Base-by-base conservation (phyloP, 2,329 filamentous ascomycete genomes). In the Xylariomycetidae sp. region DNA sequence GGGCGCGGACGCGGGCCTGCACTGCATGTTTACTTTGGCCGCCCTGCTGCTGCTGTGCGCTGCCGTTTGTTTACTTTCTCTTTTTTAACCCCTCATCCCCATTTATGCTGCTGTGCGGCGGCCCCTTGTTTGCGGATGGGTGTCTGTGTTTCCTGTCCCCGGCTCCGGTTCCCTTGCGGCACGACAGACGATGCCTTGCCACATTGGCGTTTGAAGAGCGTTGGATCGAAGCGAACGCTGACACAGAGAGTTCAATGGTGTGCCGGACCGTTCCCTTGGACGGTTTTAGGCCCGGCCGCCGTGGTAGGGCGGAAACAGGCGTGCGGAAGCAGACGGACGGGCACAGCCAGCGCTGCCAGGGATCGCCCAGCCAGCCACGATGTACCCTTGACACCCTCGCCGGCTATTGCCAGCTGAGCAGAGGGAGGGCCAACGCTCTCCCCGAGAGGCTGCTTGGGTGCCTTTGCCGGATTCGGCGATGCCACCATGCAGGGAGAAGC, bases 41-140 rank as follows among this genome's bases (percentile, higher is more conserved):
- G n/a, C n/a, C n/a, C n/a, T n/a, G n/a, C n/a, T n/a, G n/a, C n/a
- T n/a, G n/a, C n/a, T n/a, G n/a, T n/a, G 41, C 41, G 39, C 24
- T 29, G 31, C 14, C 34, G 25, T 32, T 31, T 42, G 39, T 42
- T 46, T 46, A 46, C 43, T 46, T 42, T 31, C 25, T 24, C 25
- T 18, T 18, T 18, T 15, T 32, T 29, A 39, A 33, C 40, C 37
- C 37, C 42, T 43, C 42, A 35, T 32, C 35, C 41, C 37, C 40
- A 37, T 29, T 36, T 25, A 36, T 43, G 39, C 34, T 32, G 31
- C 26, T 29, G 20, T 28, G 27, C 19, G 25, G 8, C 18, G 12
- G 24, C 7, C 14, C 32, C 32, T 31, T 26, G 24, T 17, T 28
- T 31, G 3, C 17, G 10, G 9, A 8, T 8, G 25, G 10, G 7